Evolutionary conservation across 768 basidiomycete species (phyloP), one percentile per base, ranked within the genome.

Genomic region (Lactifluus volemus): DNA sequence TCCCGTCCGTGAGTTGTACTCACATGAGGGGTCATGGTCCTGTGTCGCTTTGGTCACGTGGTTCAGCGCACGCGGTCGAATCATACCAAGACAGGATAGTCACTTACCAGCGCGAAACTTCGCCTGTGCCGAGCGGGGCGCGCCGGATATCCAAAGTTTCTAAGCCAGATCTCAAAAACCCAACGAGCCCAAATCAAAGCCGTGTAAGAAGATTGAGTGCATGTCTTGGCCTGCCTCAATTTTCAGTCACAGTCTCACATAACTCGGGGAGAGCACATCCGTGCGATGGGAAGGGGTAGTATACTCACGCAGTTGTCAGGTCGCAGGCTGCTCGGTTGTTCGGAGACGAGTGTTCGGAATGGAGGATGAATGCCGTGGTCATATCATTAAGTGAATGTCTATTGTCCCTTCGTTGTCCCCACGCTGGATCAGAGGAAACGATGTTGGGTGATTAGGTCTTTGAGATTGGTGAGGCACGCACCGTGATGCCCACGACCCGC

Each of bases 401-500:
- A 41, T 15, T 1, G 15, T 41, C 15, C 41, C 14, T 15, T 41
- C 41, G 15, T 41, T 11, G 41, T 41, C 15, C 10, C 41, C 41
- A 42, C 41, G 41, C 41, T 42, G 17, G 41, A 42, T 17, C 41
- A 42, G 44, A 21, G 38, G 15, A 17, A 25, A 25, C 25, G 25
- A 25, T 25, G 12, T 39, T 14, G 12, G 57, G 56, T 5, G 19
- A 25, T 25, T 25, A 38, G 41, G 45, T 17, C 29, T 30, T n/a
- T 5, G 5, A 30, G 0, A 19, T 36, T 2, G 34, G 34, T 36
- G 34, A n/a, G 1, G 25, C 17, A 58, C 61, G 15, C n/a, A 62
- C 61, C 51, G 61, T 62, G 39, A 62, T 58, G 30, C 61, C 61
- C 38, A 62, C 61, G 4, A 62, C 53, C 11, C 61, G 61, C 25